phyloP scores from a whole-genome alignment of 345 rosid species.

The Leavenworthia alabamica region DNA sequence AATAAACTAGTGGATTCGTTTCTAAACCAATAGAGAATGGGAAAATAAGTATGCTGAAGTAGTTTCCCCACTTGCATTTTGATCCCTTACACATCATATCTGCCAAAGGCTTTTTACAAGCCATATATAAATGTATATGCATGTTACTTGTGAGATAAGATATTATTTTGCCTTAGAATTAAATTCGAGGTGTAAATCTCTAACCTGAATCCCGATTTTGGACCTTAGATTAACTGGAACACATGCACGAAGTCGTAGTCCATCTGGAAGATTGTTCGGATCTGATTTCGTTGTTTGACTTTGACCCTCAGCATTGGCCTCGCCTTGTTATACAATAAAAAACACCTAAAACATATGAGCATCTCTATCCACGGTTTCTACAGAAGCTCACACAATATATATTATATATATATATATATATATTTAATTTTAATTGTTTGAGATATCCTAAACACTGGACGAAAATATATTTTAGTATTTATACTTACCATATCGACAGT shows the following conservation, averaged over 20 bases:
- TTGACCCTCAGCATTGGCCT: neutral
- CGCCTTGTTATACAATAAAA: neutral
- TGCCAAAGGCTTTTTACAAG: constrained; percentile 26
- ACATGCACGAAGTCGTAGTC: constrained; percentile 32
- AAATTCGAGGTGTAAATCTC: neutral
- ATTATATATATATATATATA: too few species aligned
- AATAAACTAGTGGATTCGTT: constrained; percentile 39
- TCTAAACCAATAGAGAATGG: constrained; percentile 35
- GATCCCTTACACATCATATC: constrained; percentile 37
- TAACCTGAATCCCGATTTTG: constrained; percentile 40
- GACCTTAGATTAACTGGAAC: constrained; percentile 42
- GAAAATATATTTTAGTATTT: too few species aligned
- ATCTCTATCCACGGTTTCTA: too few species aligned
- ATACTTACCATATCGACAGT: constrained; percentile 37
- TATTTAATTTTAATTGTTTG: too few species aligned
- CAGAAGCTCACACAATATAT: too few species aligned
- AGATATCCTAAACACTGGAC: too few species aligned
- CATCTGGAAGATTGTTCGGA: constrained; percentile 15
- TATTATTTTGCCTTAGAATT: too few species aligned
- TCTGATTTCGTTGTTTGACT: neutral
- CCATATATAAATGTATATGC: too few species aligned
- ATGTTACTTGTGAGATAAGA: neutral
- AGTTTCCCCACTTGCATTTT: constrained; percentile 41
- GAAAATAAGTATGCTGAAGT: constrained; percentile 28
- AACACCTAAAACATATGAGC: neutral